A percentile compares a stretch with the other conserved stretches of the same genome.
These are phyloP conservation scores for Pterocarpus santalinus DNA, from an alignment of 306 rosid species.

Conservation along the genomic window DNA sequence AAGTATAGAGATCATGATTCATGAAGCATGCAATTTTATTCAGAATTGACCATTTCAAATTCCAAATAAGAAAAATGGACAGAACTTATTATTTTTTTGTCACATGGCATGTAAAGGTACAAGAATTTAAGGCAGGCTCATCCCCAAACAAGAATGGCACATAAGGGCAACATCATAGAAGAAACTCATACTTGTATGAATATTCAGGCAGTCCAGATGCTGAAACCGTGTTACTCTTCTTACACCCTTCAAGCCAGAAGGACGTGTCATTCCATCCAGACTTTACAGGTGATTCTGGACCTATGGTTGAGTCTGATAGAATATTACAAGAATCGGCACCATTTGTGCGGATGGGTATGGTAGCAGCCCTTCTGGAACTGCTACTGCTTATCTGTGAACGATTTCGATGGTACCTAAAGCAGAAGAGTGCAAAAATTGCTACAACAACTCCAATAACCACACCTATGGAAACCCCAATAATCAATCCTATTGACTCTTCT, in stretches of 20 bases:
- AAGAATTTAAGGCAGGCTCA: neutral
- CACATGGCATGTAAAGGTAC: neutral
- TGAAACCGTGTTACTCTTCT: conserved; percentile 74
- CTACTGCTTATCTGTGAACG: conserved; percentile 94
- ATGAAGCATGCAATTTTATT: conserved; percentile 11
- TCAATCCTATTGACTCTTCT: conserved; percentile 84
- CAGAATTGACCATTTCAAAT: too few relatives aligned
- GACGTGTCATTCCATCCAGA: conserved; percentile 70
- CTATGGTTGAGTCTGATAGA: conserved; percentile 88
- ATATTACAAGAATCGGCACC: conserved; percentile 82
- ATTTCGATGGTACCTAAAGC: conserved; percentile 83
- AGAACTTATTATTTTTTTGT: too few relatives aligned
- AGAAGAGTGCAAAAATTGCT: conserved; percentile 82
- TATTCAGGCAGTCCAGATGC: conserved; percentile 95
- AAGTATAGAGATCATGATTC: conserved; percentile 1
- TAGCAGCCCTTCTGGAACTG: conserved; percentile 90
- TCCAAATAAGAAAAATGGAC: too few relatives aligned
- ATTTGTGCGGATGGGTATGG: conserved; percentile 86
- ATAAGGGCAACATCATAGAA: conserved; percentile 5
- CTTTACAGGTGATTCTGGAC: conserved; percentile 95
- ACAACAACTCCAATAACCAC: conserved; percentile 89
- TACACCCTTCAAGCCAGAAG: conserved; percentile 88
- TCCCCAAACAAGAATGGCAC: neutral
- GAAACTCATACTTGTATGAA: conserved; percentile 80
- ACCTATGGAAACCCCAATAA: conserved; percentile 92